Base-by-base conservation (phyloP, 306 rosid species). In the Dalbergia cochinchinensis region DNA sequence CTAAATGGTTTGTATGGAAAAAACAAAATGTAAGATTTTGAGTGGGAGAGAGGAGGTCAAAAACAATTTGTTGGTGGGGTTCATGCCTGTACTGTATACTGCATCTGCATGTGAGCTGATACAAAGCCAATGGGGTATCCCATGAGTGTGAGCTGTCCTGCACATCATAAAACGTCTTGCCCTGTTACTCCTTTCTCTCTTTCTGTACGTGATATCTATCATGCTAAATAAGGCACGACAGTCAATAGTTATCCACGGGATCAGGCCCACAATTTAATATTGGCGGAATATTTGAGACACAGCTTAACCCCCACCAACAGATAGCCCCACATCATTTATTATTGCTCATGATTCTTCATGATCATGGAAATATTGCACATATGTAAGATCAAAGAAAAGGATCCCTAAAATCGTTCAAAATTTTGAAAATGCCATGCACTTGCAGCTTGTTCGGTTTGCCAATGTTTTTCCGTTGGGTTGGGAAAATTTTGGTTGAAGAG, bases 111-210 rank as follows among this genome's bases (percentile, higher is more conserved):
- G 92, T 86, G 90, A 86, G 70, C 13, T 19, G 65, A 18, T 35
- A 59, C 73, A 55, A 18, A 11, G 11, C 81, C 82, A 78, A 34
- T 4, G 35, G 41, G 86, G 81, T 8, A 84, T 88, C 51, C 15
- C 0, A 47, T 50, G 60, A 12, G 31, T n/a, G 69, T 85, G 89
- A 88, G 91, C 86, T 89, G 94, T 86, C 74, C 4, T 5, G 37
- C 83, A 85, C 61, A 50, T 5, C 53, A n/a, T 26, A 13, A 45
- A 44, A 45, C 44, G 48, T 16, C 67, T 9, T 4, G 12, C 11
- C 35, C 69, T 15, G 31, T 45, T 41, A 16, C 19, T 12, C 35
- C 33, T 4, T 4, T 14, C 35, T 34, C 48, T 70, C 16, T 37
- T 47, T 59, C 18, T 20, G 26, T 9, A 18, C 74, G 54, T 12